Conservation (phyloP, 164 flowering plant genomes). For the Annona cherimola region DNA sequence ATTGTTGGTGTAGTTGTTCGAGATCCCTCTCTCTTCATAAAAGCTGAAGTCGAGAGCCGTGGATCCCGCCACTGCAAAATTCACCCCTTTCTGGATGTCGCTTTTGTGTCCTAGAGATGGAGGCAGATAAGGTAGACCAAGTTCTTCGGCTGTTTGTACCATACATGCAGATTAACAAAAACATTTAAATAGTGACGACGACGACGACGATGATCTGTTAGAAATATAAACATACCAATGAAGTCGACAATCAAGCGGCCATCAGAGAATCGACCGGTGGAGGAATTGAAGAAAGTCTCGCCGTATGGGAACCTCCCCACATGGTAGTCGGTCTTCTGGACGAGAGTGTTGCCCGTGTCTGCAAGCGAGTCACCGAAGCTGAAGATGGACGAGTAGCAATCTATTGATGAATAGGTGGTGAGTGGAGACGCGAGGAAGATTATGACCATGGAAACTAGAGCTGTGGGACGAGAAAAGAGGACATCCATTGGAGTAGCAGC, state of each 20-base stretch:
- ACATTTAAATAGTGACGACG: too few relatives aligned
- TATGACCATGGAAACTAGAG: neutral
- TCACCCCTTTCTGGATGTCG: constrained; percentile 28
- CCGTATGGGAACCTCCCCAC: constrained; percentile 30
- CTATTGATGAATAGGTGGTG: neutral
- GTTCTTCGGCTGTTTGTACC: constrained; percentile 4
- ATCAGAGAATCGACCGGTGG: constrained; percentile 44
- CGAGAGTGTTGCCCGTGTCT: constrained; percentile 28
- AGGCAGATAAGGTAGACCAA: constrained; percentile 34
- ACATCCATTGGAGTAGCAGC: neutral
- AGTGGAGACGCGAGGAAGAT: neutral
- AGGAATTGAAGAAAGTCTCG: constrained; percentile 24
- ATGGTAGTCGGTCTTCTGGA: neutral
- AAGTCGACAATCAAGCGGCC: constrained; percentile 64
- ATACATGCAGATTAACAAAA: neutral
- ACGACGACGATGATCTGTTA: too few relatives aligned
- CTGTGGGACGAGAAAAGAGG: neutral
- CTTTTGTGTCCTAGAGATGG: constrained; percentile 23
- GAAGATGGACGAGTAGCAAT: constrained; percentile 15
- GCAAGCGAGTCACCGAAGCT: constrained; percentile 40
- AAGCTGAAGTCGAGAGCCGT: constrained; percentile 32
- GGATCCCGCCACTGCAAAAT: constrained; percentile 56
- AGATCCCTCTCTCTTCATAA: constrained; percentile 18
- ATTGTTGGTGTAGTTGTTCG: neutral
- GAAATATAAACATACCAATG: neutral